Evolutionary conservation across 192 early-diverging fungal species (phyloP).

Genomic region (Linnemannia hyalina): DNA sequence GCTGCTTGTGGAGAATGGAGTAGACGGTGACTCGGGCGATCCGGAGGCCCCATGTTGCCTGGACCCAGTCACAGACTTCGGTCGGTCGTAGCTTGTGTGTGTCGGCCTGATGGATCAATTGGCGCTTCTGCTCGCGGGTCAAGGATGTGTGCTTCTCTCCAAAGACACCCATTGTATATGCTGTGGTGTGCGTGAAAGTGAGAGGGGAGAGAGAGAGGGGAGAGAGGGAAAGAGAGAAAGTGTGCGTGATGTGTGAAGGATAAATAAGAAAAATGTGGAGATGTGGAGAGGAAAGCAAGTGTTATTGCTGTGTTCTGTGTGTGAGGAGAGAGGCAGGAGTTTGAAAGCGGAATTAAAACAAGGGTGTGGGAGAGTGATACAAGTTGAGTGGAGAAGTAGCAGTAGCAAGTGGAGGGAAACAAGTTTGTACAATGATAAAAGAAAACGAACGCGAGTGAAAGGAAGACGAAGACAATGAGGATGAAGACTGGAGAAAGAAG

Average conservation of each 20-base stretch:
- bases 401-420: not conserved
- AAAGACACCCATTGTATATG: constrained; percentile 47
- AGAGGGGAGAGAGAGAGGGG: not conserved
- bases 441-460: constrained; percentile 11
- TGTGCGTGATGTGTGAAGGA: not conserved
- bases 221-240: not conserved
- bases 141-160: constrained; percentile 56
- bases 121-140: constrained; percentile 54
- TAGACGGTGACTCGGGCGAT: constrained; percentile 55
- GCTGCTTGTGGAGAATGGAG: constrained; percentile 55
- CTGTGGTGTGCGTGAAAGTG: not conserved
- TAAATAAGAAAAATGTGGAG: not conserved
- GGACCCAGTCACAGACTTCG: constrained; percentile 55
- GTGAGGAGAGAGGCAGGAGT: not conserved
- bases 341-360: constrained; percentile 5
- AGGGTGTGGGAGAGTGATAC: not conserved
- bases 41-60: constrained; percentile 49
- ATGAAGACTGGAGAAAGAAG: not conserved
- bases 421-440: not conserved
- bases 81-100: constrained; percentile 55
- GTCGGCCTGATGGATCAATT: constrained; percentile 55
- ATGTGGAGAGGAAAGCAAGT: constrained; percentile 4
- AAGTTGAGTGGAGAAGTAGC: not conserved
- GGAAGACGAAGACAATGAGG: not conserved
- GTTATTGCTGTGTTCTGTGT: not conserved